Conservation (phyloP, 2,329 filamentous ascomycete species). For the Alternaria tenuissima region DNA sequence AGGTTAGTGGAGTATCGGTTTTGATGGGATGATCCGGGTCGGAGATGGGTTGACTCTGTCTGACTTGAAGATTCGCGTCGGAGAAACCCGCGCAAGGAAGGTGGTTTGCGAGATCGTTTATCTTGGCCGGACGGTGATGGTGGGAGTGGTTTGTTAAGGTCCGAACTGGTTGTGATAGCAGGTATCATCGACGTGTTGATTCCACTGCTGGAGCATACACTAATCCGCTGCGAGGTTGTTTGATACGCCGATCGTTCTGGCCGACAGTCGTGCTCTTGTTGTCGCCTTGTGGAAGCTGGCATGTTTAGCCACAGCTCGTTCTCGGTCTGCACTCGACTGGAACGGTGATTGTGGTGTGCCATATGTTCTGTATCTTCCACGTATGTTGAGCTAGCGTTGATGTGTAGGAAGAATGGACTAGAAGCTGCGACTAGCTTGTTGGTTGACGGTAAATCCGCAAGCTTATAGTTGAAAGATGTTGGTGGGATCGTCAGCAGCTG, state of each 20-base stretch:
- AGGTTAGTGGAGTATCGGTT: conserved; percentile 29
- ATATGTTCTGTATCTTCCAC: conserved; percentile 26
- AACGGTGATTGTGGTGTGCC: conserved; percentile 29
- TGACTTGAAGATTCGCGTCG: conserved; percentile 35
- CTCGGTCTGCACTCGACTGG: conserved; percentile 26
- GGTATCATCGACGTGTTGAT: conserved; percentile 18
- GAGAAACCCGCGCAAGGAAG: conserved; percentile 37
- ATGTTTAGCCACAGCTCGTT: conserved; percentile 45
- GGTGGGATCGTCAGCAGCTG: conserved; percentile 41
- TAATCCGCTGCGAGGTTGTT: conserved; percentile 36
- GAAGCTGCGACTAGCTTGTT: conserved; percentile 29
- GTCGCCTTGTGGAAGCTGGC: conserved; percentile 27
- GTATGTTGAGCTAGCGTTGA: conserved; percentile 20
- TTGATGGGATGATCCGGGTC: conserved; percentile 28
- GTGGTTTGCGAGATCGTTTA: conserved; percentile 35
- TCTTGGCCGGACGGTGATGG: conserved; percentile 33
- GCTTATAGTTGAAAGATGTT: conserved; percentile 33
- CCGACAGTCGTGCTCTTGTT: conserved; percentile 17
- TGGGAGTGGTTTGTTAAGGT: conserved; percentile 44
- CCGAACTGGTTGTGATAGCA: conserved; percentile 32
- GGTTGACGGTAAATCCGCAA: conserved; percentile 30
- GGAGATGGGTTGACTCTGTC: conserved; percentile 33
- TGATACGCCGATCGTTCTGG: conserved; percentile 41
- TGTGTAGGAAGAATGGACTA: conserved; percentile 27
- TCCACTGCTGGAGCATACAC: conserved; percentile 25